phyloP scores from a whole-genome alignment of 805 yeast species.

The Wickerhamiella azymoides region DNA sequence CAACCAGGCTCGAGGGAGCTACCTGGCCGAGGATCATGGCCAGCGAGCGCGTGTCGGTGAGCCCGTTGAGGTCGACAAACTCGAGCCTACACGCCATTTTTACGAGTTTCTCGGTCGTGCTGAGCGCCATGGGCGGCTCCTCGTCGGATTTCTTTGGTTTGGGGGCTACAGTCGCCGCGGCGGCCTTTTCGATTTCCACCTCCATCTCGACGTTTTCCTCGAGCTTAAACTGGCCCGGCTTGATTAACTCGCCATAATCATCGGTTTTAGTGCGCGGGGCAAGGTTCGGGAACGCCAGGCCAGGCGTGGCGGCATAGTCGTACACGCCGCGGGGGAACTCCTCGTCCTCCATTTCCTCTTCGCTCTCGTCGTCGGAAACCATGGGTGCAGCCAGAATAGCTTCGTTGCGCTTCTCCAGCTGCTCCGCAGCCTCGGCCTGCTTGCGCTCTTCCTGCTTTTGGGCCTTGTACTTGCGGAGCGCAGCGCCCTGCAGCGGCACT shows the following conservation, averaged over 20 bases:
- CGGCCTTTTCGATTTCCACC: slow-evolving; percentile 18
- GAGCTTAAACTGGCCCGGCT: slow-evolving; percentile 29
- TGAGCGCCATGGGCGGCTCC: slow-evolving; percentile 35
- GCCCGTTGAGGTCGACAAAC: slow-evolving; percentile 68
- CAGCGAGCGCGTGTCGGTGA: slow-evolving; percentile 72
- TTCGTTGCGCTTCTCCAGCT: slow-evolving; percentile 26
- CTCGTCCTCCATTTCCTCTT: slow-evolving; percentile 11
- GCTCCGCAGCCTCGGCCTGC: slow-evolving; percentile 21
- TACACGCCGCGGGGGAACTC: slow-evolving; percentile 12
- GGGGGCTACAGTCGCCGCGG: slow-evolving; percentile 10
- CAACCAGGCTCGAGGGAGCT: slow-evolving; percentile 60
- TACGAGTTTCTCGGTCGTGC: slow-evolving; percentile 25
- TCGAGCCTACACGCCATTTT: slow-evolving; percentile 55
- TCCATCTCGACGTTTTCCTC: slow-evolving; percentile 16
- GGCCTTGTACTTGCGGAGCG: slow-evolving; percentile 21
- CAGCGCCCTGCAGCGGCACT: slow-evolving; percentile 25
- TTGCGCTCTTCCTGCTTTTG: slow-evolving; percentile 16
- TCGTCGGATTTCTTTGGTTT: no score
- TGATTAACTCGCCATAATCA: slow-evolving; percentile 76
- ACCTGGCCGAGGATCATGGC: slow-evolving; percentile 62
- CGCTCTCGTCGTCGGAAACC: slow-evolving; percentile 23
- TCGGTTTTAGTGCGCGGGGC: slow-evolving; percentile 46
- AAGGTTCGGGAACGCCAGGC: slow-evolving; percentile 57
- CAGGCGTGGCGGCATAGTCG: slow-evolving; percentile 28
- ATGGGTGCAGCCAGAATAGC: slow-evolving; percentile 27